Conservation (phyloP, 1,284 basidiomycete species). For the Hymenochaete sp. region DNA sequence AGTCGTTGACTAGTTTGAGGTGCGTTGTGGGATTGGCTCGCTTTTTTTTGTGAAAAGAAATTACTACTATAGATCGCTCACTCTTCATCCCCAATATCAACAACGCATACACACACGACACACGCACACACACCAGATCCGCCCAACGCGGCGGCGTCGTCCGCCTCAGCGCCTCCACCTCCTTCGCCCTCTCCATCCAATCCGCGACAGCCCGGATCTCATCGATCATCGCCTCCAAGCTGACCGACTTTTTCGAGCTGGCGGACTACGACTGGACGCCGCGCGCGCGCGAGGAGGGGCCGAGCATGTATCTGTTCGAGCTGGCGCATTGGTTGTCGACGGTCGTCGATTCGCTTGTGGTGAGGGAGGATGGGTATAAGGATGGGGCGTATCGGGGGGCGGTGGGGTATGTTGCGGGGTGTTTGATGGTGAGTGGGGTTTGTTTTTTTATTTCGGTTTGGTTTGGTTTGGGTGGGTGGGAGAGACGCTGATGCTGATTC, state of each 20-base stretch:
- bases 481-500: no score
- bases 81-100: no score
- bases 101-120: no score
- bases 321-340: conserved; percentile 95
- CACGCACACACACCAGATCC: no score
- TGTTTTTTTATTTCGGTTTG: no score
- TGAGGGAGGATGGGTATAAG: conserved; percentile 80
- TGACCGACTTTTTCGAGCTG: conserved; percentile 94
- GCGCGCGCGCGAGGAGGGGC: conserved; percentile 51
- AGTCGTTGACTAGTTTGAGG: conserved; percentile 77
- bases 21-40: no score
- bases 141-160: conserved; percentile 79
- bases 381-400: conserved; percentile 84
- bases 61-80: no score
- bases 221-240: conserved; percentile 79
- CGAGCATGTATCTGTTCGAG: conserved; percentile 91
- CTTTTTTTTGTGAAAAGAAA: no score
- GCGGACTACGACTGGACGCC: conserved; percentile 95
- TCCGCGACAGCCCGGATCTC: conserved; percentile 76
- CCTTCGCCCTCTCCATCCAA: conserved; percentile 65
- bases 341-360: conserved; percentile 87
- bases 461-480: no score
- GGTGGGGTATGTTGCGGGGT: conserved; percentile 76
- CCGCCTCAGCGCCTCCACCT: conserved; percentile 53
- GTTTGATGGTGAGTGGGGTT: conserved; percentile 82